These are phyloP conservation scores for Sugiyamaella boreocaroliniensis DNA, from an alignment of 805 yeast genomes.

Conservation along the genomic window DNA sequence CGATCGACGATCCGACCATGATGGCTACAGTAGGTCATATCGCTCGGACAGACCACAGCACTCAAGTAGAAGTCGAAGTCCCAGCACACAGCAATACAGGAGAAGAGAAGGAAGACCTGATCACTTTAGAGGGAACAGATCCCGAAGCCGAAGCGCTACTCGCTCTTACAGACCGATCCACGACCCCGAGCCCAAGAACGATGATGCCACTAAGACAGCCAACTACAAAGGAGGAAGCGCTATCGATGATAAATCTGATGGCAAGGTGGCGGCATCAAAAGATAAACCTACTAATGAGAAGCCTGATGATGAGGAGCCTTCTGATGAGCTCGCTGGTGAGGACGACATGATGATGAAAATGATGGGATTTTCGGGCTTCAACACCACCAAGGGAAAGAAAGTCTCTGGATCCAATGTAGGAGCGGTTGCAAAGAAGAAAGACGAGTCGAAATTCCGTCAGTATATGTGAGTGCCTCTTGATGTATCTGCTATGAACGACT, in stretches of 20 bases:
- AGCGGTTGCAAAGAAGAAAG: conserved; percentile 29
- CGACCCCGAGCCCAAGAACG: neutral
- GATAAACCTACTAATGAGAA: neutral
- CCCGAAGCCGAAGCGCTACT: neutral
- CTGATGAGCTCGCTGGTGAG: conserved; percentile 5
- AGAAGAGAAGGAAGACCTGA: no score
- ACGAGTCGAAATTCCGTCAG: conserved; percentile 35
- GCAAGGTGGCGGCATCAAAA: neutral
- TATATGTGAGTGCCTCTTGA: conserved; percentile 28
- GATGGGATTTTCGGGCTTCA: conserved; percentile 41
- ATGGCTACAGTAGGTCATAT: neutral
- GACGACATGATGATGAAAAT: conserved; percentile 30
- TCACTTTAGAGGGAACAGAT: neutral
- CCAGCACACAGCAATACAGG: neutral
- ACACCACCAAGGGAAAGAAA: conserved; percentile 37
- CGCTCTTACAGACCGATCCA: neutral
- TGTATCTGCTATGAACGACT: neutral
- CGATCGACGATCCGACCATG: neutral
- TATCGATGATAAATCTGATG: neutral
- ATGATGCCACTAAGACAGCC: no score
- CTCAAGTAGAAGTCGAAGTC: neutral
- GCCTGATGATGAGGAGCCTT: neutral
- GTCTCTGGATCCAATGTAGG: conserved; percentile 31
- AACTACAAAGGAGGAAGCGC: no score
- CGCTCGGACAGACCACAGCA: neutral